Percentiles rank a stretch among this genome's conserved stretches.
phyloP scores from a whole-genome alignment of 78 protist genomes.

The Chrysochromulina tobinii region DNA sequence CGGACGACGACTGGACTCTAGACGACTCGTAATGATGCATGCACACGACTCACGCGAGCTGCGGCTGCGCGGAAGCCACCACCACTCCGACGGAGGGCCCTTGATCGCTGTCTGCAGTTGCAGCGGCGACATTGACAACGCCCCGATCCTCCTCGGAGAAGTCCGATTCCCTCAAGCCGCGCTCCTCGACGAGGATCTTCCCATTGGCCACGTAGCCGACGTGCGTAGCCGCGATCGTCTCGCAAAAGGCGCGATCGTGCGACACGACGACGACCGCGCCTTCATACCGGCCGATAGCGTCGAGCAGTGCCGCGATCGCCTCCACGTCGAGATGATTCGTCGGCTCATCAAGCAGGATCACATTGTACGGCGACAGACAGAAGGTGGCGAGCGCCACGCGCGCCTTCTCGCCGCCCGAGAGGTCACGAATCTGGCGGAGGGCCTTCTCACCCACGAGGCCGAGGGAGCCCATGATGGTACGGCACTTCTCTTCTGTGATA shows the following conservation, averaged over 20 bases:
- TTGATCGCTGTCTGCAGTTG: too few relatives aligned
- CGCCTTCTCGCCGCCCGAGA: conserved; percentile 48
- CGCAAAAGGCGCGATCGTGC: conserved; percentile 29
- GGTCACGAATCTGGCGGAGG: not conserved
- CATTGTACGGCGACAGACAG: conserved; percentile 10
- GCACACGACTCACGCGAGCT: too few relatives aligned
- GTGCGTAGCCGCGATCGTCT: not conserved
- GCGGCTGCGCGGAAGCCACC: too few relatives aligned
- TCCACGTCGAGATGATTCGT: conserved; percentile 43
- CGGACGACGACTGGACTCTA: too few relatives aligned
- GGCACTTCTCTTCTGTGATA: not conserved
- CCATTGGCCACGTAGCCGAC: not conserved
- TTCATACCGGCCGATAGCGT: not conserved
- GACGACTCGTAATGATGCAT: too few relatives aligned
- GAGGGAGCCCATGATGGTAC: not conserved
- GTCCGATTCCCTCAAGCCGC: not conserved
- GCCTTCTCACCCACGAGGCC: not conserved
- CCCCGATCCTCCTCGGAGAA: not conserved
- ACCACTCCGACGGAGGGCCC: too few relatives aligned
- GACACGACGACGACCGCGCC: conserved; percentile 15
- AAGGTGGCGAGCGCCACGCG: conserved; percentile 39
- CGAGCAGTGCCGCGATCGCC: not conserved
- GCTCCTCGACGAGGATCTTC: not conserved
- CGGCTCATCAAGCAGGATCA: conserved; percentile 41
- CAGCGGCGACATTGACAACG: not conserved